These are phyloP conservation scores for Talaromyces sp. DNA, from an alignment of 2,329 filamentous ascomycete species.

Conservation along the genomic window DNA sequence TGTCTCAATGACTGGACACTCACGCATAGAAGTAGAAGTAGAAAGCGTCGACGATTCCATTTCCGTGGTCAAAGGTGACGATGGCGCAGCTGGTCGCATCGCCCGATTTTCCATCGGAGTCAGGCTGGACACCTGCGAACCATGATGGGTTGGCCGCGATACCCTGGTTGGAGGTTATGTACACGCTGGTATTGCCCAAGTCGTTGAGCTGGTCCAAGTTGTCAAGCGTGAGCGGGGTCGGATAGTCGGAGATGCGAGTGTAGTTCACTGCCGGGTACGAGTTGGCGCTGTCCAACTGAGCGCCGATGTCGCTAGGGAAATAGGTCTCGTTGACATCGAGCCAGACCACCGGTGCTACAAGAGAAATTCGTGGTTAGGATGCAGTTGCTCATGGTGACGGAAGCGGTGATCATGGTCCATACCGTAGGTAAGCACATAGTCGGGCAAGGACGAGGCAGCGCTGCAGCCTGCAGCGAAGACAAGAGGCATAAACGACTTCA, in stretches of 20 bases:
- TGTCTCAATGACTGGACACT: conserved; percentile 13
- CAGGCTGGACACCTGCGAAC: conserved; percentile 52
- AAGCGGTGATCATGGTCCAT: background rate
- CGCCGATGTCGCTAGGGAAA: conserved; percentile 46
- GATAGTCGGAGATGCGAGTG: conserved; percentile 31
- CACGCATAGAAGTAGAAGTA: conserved; percentile 61
- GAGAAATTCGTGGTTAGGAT: background rate
- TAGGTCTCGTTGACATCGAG: conserved; percentile 47
- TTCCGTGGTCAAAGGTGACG: conserved; percentile 55
- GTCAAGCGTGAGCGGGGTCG: conserved; percentile 40
- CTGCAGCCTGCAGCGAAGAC: conserved; percentile 1
- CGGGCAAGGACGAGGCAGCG: conserved; percentile 3
- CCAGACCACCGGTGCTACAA: conserved; percentile 48
- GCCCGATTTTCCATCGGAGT: conserved; percentile 47
- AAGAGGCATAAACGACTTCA: conserved; percentile 4
- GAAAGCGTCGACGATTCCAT: conserved; percentile 53
- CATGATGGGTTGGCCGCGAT: conserved; percentile 40
- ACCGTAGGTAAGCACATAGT: conserved; percentile 10
- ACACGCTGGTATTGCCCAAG: conserved; percentile 43
- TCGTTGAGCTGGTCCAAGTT: conserved; percentile 47
- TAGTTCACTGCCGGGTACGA: conserved; percentile 44
- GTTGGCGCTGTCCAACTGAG: conserved; percentile 46
- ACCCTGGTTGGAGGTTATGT: conserved; percentile 47
- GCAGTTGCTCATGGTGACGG: background rate
- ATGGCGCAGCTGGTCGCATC: conserved; percentile 49